These are phyloP conservation scores for Quercus lobata DNA, from an alignment of 331 rosid species.

Conservation along the genomic window DNA sequence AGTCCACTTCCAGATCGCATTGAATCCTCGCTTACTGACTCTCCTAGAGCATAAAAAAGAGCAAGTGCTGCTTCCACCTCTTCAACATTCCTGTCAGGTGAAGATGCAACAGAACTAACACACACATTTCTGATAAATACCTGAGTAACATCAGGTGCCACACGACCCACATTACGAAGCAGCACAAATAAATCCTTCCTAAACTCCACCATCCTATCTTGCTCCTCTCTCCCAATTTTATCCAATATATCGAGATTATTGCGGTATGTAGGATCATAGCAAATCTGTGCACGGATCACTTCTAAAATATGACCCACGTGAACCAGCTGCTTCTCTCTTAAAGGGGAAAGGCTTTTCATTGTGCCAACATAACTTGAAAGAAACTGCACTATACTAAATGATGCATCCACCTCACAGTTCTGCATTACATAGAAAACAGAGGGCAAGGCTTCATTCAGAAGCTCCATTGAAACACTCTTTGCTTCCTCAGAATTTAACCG, in stretches of 20 bases:
- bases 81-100: constrained; percentile 75
- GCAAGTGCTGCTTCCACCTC: constrained; percentile 96
- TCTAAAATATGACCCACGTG: constrained; percentile 88
- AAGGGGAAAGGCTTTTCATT: constrained; percentile 61
- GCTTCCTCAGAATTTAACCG: constrained; percentile 67
- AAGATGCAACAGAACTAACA: constrained; percentile 54
- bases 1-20: constrained; percentile 61
- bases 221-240: constrained; percentile 91
- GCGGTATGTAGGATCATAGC: constrained; percentile 67
- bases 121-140: constrained; percentile 67
- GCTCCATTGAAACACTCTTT: constrained; percentile 74
- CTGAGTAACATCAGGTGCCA: constrained; percentile 77
- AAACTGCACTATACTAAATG: constrained; percentile 78
- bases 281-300: constrained; percentile 63
- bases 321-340: constrained; percentile 62
- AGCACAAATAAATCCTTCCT: constrained; percentile 90
- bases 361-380: constrained; percentile 75
- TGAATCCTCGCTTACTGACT: constrained; percentile 74
- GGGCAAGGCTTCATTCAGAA: constrained; percentile 85
- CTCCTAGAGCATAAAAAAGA: constrained; percentile 89
- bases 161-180: constrained; percentile 83
- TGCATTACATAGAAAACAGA: constrained; percentile 78
- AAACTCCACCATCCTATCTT: constrained; percentile 81
- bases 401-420: constrained; percentile 68
- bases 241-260: constrained; percentile 65